phyloP scores from a whole-genome alignment of 2,329 filamentous ascomycete genomes.

The Mariannaea sp. region DNA sequence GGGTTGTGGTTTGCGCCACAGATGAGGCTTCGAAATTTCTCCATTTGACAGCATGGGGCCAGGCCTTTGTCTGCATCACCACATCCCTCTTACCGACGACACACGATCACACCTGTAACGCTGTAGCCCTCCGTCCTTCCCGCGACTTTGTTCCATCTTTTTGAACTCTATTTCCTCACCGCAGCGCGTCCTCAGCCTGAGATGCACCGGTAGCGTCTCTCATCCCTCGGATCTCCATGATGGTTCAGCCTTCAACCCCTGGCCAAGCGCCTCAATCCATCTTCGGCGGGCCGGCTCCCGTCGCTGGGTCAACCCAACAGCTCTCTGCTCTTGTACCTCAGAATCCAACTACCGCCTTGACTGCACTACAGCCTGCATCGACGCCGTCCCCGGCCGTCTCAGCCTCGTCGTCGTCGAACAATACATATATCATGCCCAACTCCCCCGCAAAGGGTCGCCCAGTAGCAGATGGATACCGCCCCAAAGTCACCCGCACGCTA shows the following conservation, averaged over 20 bases:
- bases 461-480: conserved; percentile 76
- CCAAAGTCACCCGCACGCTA: conserved; percentile 78
- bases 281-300: conserved; percentile 50
- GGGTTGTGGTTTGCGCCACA: conserved; percentile 24
- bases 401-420: conserved; percentile 59
- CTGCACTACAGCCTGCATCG: conserved; percentile 32
- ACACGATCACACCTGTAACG: conserved; percentile 15
- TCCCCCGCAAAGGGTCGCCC: conserved; percentile 72
- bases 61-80: conserved; percentile 29
- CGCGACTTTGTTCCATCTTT: background rate
- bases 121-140: background rate
- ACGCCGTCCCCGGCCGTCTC: conserved; percentile 36
- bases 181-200: conserved; percentile 15
- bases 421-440: conserved; percentile 90
- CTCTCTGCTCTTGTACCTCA: conserved; percentile 34
- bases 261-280: conserved; percentile 50
- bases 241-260: conserved; percentile 54
- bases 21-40: conserved; percentile 28
- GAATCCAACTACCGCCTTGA: conserved; percentile 36
- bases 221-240: conserved; percentile 37
- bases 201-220: conserved; percentile 30
- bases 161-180: background rate
- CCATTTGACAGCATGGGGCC: conserved; percentile 22
- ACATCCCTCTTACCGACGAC: conserved; percentile 29
- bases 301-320: conserved; percentile 34